These are phyloP conservation scores for Neoboletus magnificus DNA, from an alignment of 768 basidiomycete species.

Conservation along the genomic window DNA sequence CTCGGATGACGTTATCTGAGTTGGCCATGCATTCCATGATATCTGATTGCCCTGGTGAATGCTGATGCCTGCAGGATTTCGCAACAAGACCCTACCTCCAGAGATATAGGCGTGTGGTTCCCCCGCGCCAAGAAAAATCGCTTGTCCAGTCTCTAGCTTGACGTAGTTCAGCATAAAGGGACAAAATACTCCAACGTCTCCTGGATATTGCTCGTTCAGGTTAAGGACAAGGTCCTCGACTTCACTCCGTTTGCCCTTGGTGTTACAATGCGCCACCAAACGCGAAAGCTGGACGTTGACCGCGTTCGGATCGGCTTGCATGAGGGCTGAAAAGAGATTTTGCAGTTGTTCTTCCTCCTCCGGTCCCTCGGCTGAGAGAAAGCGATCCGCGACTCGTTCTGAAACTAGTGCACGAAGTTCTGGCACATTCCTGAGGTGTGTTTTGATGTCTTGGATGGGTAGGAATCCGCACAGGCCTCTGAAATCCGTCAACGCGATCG, in stretches of 20 bases:
- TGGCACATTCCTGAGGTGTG: conserved; percentile 62
- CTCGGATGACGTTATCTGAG: conserved; percentile 98
- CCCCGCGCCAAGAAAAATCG: conserved; percentile 92
- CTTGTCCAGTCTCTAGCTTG: conserved; percentile 74
- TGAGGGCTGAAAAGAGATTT: conserved; percentile 75
- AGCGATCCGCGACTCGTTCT: conserved; percentile 45
- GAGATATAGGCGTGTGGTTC: conserved; percentile 96
- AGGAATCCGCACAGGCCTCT: conserved; percentile 90
- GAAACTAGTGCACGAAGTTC: conserved; percentile 78
- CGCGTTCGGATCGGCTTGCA: conserved; percentile 63
- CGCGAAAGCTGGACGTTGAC: conserved; percentile 53
- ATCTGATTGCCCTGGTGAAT: conserved; percentile 46
- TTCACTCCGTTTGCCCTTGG: conserved; percentile 42
- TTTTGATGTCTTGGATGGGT: conserved; percentile 69
- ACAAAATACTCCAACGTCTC: conserved; percentile 92
- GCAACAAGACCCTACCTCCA: conserved; percentile 59
- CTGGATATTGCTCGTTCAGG: conserved; percentile 75
- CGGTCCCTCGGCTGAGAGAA: conserved; percentile 41
- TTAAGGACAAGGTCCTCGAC: conserved; percentile 60
- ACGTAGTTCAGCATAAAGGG: conserved; percentile 87
- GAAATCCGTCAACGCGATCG: conserved; percentile 92
- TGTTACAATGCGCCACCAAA: conserved; percentile 63
- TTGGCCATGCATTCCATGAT: conserved; percentile 99
- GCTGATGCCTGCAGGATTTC: neutral
- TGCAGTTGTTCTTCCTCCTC: conserved; percentile 54